Percentiles rank a stretch among this genome's conserved stretches.
Evolutionary conservation across 371 early-diverging fungal species (phyloP).

Genomic region (Phascolomyces articulosus): DNA sequence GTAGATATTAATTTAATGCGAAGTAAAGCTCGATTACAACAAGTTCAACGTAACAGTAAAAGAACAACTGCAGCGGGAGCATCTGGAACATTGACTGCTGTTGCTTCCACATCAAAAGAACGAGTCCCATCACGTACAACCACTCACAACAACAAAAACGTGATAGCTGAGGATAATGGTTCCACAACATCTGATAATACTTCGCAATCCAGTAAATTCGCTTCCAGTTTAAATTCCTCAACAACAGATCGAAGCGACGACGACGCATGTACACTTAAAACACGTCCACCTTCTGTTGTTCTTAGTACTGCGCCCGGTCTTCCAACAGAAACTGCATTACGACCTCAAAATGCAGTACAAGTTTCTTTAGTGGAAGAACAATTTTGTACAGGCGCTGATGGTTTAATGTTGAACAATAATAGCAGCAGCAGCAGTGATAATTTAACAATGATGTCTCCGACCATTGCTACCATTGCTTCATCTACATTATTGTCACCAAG

Average conservation of each 20-base stretch:
- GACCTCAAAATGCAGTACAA: slow-evolving; percentile 16
- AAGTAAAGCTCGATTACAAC: slow-evolving; percentile 16
- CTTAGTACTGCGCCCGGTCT: slow-evolving; percentile 19
- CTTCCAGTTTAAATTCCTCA: slow-evolving; percentile 12
- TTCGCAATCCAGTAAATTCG: slow-evolving; percentile 14
- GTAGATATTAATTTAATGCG: slow-evolving; percentile 13
- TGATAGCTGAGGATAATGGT: background rate
- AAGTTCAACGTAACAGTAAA: slow-evolving; percentile 10
- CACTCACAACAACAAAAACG: background rate
- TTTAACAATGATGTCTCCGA: slow-evolving; percentile 19
- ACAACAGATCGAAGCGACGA: slow-evolving; percentile 11
- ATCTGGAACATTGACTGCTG: background rate
- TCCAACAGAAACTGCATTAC: slow-evolving; percentile 14
- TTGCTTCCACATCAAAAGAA: background rate
- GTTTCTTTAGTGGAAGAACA: slow-evolving; percentile 23
- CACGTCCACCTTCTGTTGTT: slow-evolving; percentile 23
- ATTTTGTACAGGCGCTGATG: background rate
- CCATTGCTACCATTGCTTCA: slow-evolving; percentile 46
- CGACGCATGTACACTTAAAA: slow-evolving; percentile 7
- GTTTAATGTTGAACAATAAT: background rate
- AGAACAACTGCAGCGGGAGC: background rate
- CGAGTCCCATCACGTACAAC: background rate
- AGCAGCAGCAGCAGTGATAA: background rate
- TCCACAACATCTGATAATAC: slow-evolving; percentile 9
- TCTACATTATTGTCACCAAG: slow-evolving; percentile 39